phyloP scores from a whole-genome alignment of 2,329 filamentous ascomycete genomes.

The Colletotrichum paranaense region DNA sequence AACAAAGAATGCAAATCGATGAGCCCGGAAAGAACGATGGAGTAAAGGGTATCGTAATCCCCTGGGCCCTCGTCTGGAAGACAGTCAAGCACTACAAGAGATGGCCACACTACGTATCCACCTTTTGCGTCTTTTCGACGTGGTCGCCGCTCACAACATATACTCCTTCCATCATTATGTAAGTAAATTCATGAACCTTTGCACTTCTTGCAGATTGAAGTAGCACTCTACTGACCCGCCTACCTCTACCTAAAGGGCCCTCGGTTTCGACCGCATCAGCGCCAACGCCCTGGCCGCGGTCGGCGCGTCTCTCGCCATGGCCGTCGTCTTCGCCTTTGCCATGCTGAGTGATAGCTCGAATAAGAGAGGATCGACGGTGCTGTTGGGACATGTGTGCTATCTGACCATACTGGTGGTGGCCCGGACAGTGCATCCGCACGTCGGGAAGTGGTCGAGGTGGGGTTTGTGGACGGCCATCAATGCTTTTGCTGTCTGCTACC shows the following conservation, averaged over 20 bases:
- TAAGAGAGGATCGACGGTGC: conserved; percentile 54
- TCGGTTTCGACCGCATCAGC: conserved; percentile 57
- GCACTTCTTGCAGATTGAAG: too few relatives aligned
- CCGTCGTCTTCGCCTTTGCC: conserved; percentile 59
- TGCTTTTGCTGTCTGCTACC: conserved; percentile 62
- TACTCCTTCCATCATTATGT: conserved; percentile 58
- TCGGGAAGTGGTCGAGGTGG: conserved; percentile 60
- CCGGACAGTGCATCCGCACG: conserved; percentile 52
- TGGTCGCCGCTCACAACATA: conserved; percentile 65
- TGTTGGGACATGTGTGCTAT: conserved; percentile 57
- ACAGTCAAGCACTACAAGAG: conserved; percentile 56
- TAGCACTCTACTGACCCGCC: not conserved
- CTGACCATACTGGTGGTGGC: conserved; percentile 55
- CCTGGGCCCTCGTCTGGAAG: conserved; percentile 52
- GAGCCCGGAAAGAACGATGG: conserved; percentile 45
- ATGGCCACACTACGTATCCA: conserved; percentile 61
- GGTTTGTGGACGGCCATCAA: conserved; percentile 64
- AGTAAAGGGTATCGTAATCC: conserved; percentile 49
- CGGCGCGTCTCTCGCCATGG: conserved; percentile 55
- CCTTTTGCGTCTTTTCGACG: conserved; percentile 62
- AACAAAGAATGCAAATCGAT: conserved; percentile 47
- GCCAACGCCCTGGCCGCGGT: conserved; percentile 60
- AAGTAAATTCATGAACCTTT: not conserved
- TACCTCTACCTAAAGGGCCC: conserved; percentile 40
- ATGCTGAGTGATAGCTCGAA: conserved; percentile 59